Evolutionary conservation across 148 eudicot genomes (phyloP).

Genomic region (Vaccinium macrocarpon): DNA sequence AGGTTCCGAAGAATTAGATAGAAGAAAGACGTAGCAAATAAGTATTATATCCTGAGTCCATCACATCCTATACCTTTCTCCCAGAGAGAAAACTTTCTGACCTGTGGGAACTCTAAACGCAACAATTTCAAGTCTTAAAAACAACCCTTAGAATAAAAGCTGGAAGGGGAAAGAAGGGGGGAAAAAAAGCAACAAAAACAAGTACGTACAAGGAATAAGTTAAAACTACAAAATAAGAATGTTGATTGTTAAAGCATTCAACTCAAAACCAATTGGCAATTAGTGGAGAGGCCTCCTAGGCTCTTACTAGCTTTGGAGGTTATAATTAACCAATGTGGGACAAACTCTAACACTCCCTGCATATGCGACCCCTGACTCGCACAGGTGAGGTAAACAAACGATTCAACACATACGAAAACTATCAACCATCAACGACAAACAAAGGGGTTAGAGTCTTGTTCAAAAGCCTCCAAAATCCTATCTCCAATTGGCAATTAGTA

Average conservation of each 20-base stretch:
- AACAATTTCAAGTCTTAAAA: neutral
- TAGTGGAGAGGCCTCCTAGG: too few relatives aligned
- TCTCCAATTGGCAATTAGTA: too few relatives aligned
- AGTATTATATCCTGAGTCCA: neutral
- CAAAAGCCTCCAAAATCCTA: too few relatives aligned
- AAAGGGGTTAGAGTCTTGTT: too few relatives aligned
- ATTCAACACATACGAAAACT: too few relatives aligned
- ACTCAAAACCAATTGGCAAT: too few relatives aligned
- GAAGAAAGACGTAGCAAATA: neutral
- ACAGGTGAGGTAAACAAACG: too few relatives aligned
- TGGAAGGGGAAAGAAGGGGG: neutral
- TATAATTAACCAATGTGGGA: too few relatives aligned
- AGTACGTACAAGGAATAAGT: neutral
- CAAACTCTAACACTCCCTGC: too few relatives aligned
- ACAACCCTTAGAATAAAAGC: neutral
- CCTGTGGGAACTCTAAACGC: neutral
- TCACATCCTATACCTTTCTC: neutral
- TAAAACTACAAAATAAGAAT: neutral
- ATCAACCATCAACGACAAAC: too few relatives aligned
- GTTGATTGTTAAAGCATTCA: neutral
- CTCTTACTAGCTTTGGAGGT: too few relatives aligned
- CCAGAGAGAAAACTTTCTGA: neutral
- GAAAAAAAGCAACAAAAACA: constrained; percentile 5
- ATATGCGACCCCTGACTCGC: too few relatives aligned
- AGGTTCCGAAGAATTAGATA: neutral